Evolutionary conservation across 768 basidiomycete species (phyloP).

Genomic region (Agaricus subrufescens): DNA sequence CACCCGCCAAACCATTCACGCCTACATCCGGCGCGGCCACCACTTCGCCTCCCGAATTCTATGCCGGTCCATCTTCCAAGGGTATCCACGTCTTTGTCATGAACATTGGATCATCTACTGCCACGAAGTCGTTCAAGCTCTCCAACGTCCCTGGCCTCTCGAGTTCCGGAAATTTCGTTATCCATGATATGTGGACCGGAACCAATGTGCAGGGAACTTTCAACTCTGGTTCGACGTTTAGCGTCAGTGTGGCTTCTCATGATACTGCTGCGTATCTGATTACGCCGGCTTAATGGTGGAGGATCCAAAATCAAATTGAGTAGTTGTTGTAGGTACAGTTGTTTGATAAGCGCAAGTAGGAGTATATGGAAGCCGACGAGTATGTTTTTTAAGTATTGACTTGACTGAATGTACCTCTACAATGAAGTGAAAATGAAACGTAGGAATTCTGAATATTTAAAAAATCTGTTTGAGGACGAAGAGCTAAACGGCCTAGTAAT

Average conservation of each 20-base stretch:
- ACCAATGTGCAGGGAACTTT: constrained; percentile 37
- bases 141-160: constrained; percentile 41
- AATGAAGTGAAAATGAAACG: too few species aligned
- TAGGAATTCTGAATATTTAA: too few species aligned
- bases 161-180: constrained; percentile 28
- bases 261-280: constrained; percentile 51
- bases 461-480: too few species aligned
- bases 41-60: constrained; percentile 49
- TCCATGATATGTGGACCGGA: constrained; percentile 56
- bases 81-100: constrained; percentile 53
- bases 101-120: constrained; percentile 35
- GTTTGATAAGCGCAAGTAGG: background rate
- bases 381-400: background rate
- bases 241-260: constrained; percentile 39
- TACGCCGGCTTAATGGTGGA: constrained; percentile 14
- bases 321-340: background rate
- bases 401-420: background rate
- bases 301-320: background rate
- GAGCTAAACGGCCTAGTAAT: too few species aligned
- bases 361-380: background rate
- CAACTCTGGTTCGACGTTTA: constrained; percentile 28
- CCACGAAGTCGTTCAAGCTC: constrained; percentile 42
- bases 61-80: constrained; percentile 41
- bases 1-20: constrained; percentile 44
- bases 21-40: constrained; percentile 31